A percentile compares a stretch with the other conserved stretches of the same genome.
Conservation (phyloP, 208 protist species). For the Trypanosoma cruzi region DNA sequence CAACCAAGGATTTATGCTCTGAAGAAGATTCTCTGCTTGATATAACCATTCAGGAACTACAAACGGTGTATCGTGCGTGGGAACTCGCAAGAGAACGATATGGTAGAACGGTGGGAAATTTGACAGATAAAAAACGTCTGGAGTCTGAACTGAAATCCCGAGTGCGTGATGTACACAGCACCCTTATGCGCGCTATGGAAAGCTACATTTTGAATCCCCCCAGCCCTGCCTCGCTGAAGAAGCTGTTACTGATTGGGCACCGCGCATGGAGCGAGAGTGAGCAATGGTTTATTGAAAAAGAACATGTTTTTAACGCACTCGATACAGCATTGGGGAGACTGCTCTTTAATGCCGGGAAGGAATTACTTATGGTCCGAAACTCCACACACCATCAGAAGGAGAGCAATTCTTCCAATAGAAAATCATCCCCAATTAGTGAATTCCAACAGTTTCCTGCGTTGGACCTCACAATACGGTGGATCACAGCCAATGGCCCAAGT, state of each 20-base stretch:
- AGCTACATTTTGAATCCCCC: slow-evolving; percentile 10
- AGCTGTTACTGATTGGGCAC: slow-evolving; percentile 6
- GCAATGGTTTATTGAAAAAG: slow-evolving; percentile 19
- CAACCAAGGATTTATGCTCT: not conserved
- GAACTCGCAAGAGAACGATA: slow-evolving; percentile 16
- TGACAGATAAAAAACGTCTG: not conserved
- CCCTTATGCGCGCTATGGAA: slow-evolving; percentile 18
- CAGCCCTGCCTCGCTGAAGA: not conserved
- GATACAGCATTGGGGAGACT: not conserved
- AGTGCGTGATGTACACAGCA: slow-evolving; percentile 3
- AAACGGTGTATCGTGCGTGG: slow-evolving; percentile 5
- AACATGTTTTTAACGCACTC: slow-evolving; percentile 11
- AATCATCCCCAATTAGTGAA: not conserved
- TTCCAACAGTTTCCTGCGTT: slow-evolving; percentile 29
- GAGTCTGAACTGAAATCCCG: not conserved
- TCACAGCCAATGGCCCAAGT: slow-evolving; percentile 36
- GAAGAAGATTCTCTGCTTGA: slow-evolving; percentile 12
- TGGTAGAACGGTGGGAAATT: not conserved
- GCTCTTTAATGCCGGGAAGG: slow-evolving; percentile 18
- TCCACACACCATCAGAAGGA: not conserved
- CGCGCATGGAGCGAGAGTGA: slow-evolving; percentile 16
- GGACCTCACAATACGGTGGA: slow-evolving; percentile 48
- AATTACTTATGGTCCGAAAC: not conserved
- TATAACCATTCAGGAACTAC: slow-evolving; percentile 4
- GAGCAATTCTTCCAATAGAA: not conserved